Evolutionary conservation across 1,139 yeast genomes (phyloP), one percentile per base, ranked within the genome.

Genomic region (Nadsonia commutata): DNA sequence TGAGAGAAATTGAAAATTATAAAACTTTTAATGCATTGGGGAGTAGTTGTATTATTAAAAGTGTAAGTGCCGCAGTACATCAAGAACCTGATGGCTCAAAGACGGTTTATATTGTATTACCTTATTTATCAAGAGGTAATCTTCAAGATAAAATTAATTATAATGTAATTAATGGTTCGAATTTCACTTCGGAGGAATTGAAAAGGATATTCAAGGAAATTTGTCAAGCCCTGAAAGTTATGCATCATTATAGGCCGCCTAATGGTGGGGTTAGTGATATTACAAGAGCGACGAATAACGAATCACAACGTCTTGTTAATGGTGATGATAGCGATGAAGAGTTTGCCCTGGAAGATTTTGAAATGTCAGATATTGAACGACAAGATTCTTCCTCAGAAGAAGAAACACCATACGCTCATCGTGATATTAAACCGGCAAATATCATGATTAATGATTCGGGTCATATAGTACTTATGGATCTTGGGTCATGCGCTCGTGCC

Each of bases 341-440:
- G 13, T 27, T 42, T 16, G 43, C 43, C 17, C 40, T 43, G 19
- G 46, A 39, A 16, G 47, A 40, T 20, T 47, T 42, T n/a, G 47
- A 42, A n/a, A 31, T 39, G 20, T 21, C 6, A 6, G 23, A 21
- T 38, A 36, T 16, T 13, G 31, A 13, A 37, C 11, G 52, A 45
- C n/a, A 37, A 48, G n/a, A 51, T 46, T 40, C 57, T 59, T 9
- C 43, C 48, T n/a, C n/a, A n/a, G n/a, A 70, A 40, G 81, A 77
- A 46, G 62, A 74, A 37, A 67, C 72, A 2, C 83, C 94, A 1
- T 85, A 72, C 59, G 94, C 94, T 0, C 96, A 86, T 58, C 66
- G 86, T 48, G 95, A 86, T 57, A 63, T 88, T 45, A 86, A 85
- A 54, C 96, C 96, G 0, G 94, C 90, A 1, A 86, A 85, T 56